Conservation (phyloP, 2,329 filamentous ascomycete species). For the Tolypocladium sp. region DNA sequence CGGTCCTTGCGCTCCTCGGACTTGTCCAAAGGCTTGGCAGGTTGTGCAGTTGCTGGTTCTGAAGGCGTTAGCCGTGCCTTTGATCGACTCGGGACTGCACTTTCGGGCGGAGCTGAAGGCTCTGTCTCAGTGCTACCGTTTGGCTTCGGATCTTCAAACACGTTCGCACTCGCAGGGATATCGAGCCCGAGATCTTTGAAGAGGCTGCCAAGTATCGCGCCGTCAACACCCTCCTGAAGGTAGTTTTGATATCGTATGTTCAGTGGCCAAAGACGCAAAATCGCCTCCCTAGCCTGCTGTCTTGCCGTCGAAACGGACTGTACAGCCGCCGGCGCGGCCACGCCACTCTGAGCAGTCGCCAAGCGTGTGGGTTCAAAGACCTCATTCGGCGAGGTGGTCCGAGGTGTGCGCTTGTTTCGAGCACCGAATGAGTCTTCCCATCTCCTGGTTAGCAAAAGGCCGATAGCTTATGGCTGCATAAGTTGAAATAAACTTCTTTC, state of each 20-base stretch:
- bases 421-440: background rate
- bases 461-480: background rate
- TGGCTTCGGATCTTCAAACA: background rate
- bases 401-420: background rate
- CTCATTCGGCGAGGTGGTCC: background rate
- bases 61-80: background rate
- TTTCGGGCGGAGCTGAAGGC: background rate
- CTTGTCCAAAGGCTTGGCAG: conserved; percentile 13
- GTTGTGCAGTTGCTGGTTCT: background rate
- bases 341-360: background rate
- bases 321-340: background rate
- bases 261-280: conserved; percentile 53
- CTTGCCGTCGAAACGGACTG: conserved; percentile 26
- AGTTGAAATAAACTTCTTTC: conserved; percentile 3
- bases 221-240: conserved; percentile 62
- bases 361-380: background rate
- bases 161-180: conserved; percentile 11
- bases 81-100: background rate
- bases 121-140: background rate
- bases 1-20: conserved; percentile 64
- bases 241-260: conserved; percentile 69
- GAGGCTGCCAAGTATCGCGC: conserved; percentile 49
- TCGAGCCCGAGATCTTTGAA: conserved; percentile 61
- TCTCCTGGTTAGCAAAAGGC: background rate
- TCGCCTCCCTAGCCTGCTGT: conserved; percentile 56